A percentile compares a stretch with the other conserved stretches of the same genome.
Evolutionary conservation across 345 rosid species (phyloP).

Genomic region (Murraya paniculata): DNA sequence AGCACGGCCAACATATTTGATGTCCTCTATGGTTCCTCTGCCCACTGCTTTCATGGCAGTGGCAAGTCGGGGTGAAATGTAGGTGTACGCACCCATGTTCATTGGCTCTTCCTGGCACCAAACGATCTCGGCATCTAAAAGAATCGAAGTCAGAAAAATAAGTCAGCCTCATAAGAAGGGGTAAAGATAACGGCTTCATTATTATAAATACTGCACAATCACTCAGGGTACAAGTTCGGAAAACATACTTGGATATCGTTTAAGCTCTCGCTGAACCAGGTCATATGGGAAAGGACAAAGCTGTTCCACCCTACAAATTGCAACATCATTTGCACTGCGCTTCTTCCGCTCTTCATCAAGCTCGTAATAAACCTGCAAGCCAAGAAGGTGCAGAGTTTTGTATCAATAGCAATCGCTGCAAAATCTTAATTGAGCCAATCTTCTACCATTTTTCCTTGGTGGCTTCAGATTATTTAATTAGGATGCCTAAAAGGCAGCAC

Average conservation of each 20-base stretch:
- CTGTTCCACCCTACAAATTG: conserved; percentile 83
- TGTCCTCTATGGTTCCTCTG: conserved; percentile 57
- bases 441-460: background rate
- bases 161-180: background rate
- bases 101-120: conserved; percentile 94
- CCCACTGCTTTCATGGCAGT: conserved; percentile 50
- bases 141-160: background rate
- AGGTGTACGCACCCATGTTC: conserved; percentile 77
- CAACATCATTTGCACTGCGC: conserved; percentile 49
- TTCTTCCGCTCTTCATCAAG: conserved; percentile 66
- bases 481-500: background rate
- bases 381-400: background rate
- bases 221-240: background rate
- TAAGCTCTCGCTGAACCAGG: conserved; percentile 75
- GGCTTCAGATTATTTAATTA: background rate
- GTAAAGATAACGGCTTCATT: no score
- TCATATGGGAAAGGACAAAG: conserved; percentile 81
- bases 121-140: conserved; percentile 61
- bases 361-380: conserved; percentile 55
- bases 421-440: background rate
- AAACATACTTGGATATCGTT: conserved; percentile 67
- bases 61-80: conserved; percentile 58
- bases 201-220: background rate
- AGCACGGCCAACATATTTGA: conserved; percentile 63
- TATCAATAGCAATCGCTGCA: conserved; percentile 5